These are phyloP conservation scores for Boletus insuetus DNA, from an alignment of 768 basidiomycete species.

Conservation along the genomic window DNA sequence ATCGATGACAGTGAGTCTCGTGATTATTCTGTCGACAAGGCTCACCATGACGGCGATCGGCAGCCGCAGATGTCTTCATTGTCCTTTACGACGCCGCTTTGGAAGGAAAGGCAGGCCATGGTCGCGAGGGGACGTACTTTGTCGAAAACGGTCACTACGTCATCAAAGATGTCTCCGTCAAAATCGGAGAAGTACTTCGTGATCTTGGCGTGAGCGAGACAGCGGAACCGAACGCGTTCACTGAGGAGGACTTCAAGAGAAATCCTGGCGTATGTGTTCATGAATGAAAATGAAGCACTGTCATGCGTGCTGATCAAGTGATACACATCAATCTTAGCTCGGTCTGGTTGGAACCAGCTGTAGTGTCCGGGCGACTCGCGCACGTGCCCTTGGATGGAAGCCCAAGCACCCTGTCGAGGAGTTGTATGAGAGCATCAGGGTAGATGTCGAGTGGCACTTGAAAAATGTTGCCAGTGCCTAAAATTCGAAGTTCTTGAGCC, in stretches of 20 bases:
- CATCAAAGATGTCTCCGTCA: constrained; percentile 42
- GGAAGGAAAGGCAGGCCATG: constrained; percentile 20
- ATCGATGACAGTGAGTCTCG: constrained; percentile 40
- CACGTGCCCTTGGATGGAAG: constrained; percentile 27
- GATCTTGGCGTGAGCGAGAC: constrained; percentile 18
- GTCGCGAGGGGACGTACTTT: constrained; percentile 53
- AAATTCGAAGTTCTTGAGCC: no score
- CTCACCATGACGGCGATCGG: not conserved
- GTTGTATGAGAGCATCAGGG: constrained; percentile 16
- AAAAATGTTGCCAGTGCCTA: not conserved
- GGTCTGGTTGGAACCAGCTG: constrained; percentile 23
- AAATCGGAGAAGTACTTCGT: constrained; percentile 36
- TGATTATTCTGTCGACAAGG: not conserved
- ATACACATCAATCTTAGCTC: constrained; percentile 6
- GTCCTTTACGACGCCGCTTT: constrained; percentile 40
- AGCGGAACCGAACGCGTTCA: constrained; percentile 41
- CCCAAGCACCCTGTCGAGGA: constrained; percentile 32
- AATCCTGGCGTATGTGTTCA: constrained; percentile 2
- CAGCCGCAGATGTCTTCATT: constrained; percentile 42
- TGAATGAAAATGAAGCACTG: no score
- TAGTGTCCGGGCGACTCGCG: constrained; percentile 15
- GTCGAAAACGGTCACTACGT: constrained; percentile 50
- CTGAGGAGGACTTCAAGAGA: constrained; percentile 19
- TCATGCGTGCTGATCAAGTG: not conserved
- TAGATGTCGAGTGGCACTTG: constrained; percentile 22